These are phyloP conservation scores for Dendrobium nobile DNA, from an alignment of 106 monocot species.

Conservation along the genomic window DNA sequence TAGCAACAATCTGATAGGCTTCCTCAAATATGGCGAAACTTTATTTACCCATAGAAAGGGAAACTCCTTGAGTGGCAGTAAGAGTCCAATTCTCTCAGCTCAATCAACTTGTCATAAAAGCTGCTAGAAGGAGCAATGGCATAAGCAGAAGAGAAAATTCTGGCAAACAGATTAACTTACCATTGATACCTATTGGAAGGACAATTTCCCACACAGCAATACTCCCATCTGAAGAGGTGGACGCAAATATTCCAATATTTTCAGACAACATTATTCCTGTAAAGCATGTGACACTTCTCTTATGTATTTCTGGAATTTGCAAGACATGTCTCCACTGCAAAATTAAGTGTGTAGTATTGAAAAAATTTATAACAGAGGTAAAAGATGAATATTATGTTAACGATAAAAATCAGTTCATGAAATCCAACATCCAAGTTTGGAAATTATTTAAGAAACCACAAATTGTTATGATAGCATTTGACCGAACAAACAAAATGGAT, in stretches of 20 bases:
- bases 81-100: background rate
- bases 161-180: conserved; percentile 29
- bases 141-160: background rate
- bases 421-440: background rate
- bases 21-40: background rate
- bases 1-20: background rate
- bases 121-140: background rate
- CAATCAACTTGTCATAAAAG: background rate
- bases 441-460: background rate
- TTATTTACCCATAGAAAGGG: background rate
- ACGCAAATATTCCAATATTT: conserved; percentile 61
- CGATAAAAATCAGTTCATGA: background rate
- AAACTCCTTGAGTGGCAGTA: background rate
- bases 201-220: conserved; percentile 64
- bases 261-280: conserved; percentile 57
- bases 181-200: conserved; percentile 27
- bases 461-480: background rate
- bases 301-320: conserved; percentile 64
- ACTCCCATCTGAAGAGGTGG: conserved; percentile 83
- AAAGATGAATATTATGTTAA: background rate
- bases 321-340: conserved; percentile 71
- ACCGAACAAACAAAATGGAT: background rate
- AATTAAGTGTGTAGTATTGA: conserved; percentile 3
- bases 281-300: conserved; percentile 94
- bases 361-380: background rate